phyloP scores from a whole-genome alignment of 139 green algal genomes.

The Chlorella sp. region DNA sequence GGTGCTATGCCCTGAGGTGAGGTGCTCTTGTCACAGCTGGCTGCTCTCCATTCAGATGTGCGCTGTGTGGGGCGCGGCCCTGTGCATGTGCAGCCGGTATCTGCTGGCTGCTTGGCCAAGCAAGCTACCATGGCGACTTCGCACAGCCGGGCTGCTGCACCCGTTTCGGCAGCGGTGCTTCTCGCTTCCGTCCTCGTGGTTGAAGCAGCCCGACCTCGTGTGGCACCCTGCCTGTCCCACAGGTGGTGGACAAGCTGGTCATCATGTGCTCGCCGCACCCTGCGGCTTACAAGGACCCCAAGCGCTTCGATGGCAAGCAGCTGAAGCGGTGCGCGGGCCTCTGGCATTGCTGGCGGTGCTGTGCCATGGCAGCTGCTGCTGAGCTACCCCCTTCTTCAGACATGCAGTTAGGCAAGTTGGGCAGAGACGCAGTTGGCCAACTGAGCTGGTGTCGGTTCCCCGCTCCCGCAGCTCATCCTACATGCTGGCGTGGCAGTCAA shows the following conservation, averaged over 20 bases:
- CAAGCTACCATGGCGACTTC: no score
- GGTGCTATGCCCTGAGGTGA: constrained; percentile 13
- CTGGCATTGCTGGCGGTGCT: not conserved
- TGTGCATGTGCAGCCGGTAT: no score
- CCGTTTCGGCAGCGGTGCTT: no score
- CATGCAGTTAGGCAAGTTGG: no score
- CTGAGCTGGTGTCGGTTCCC: no score
- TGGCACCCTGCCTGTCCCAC: not conserved
- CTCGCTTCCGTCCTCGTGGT: no score
- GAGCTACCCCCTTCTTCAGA: no score
- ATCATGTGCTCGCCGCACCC: constrained; percentile 49
- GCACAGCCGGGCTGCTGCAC: no score
- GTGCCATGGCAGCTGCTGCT: not conserved
- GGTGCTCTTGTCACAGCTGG: not conserved
- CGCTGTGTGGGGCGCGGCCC: no score
- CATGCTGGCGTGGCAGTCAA: not conserved
- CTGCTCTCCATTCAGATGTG: no score
- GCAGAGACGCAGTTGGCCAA: no score
- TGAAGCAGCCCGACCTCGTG: not conserved
- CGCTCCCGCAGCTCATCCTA: not conserved
- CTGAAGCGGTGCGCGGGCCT: not conserved
- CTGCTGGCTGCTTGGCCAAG: no score
- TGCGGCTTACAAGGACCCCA: not conserved
- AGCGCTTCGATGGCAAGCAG: constrained; percentile 12
- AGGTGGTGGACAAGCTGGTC: constrained; percentile 43